Evolutionary conservation across 192 early-diverging fungal genomes (phyloP).

Genomic region (Coemansia sp.): DNA sequence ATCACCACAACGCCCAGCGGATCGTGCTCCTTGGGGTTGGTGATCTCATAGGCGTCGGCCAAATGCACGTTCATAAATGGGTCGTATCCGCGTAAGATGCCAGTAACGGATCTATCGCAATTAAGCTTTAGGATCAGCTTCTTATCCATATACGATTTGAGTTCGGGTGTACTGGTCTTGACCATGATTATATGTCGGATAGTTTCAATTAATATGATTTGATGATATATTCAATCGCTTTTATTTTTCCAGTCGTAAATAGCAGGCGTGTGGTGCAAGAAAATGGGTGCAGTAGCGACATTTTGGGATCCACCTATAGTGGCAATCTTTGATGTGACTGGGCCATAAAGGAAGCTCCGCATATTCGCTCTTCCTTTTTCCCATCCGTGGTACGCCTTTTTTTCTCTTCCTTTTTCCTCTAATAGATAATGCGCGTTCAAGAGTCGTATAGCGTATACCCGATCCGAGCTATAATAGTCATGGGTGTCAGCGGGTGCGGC

Average conservation of each 20-base stretch:
- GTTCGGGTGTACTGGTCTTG: slow-evolving; percentile 64
- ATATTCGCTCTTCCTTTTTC: background rate
- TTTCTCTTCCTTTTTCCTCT: background rate
- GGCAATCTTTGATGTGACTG: background rate
- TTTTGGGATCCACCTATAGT: background rate
- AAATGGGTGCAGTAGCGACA: background rate
- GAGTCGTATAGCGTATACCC: slow-evolving; percentile 38
- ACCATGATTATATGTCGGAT: slow-evolving; percentile 33
- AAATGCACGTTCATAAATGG: slow-evolving; percentile 99
- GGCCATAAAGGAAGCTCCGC: background rate
- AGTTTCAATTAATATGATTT: too few species aligned
- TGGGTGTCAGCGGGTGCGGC: slow-evolving; percentile 67
- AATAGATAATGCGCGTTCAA: slow-evolving; percentile 28
- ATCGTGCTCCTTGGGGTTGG: slow-evolving; percentile 63
- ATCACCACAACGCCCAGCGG: slow-evolving; percentile 86
- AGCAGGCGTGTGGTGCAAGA: background rate
- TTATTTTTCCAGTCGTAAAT: too few species aligned
- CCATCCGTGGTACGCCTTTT: background rate
- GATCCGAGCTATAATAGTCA: slow-evolving; percentile 56
- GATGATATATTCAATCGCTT: too few species aligned
- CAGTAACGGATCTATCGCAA: slow-evolving; percentile 86
- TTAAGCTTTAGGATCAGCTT: slow-evolving; percentile 87
- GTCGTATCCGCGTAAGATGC: slow-evolving; percentile 96
- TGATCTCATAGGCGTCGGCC: slow-evolving; percentile 86
- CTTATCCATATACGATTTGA: slow-evolving; percentile 90